Conservation (phyloP, 1,139 yeast genomes). For the Saccharomyces hybrid region DNA sequence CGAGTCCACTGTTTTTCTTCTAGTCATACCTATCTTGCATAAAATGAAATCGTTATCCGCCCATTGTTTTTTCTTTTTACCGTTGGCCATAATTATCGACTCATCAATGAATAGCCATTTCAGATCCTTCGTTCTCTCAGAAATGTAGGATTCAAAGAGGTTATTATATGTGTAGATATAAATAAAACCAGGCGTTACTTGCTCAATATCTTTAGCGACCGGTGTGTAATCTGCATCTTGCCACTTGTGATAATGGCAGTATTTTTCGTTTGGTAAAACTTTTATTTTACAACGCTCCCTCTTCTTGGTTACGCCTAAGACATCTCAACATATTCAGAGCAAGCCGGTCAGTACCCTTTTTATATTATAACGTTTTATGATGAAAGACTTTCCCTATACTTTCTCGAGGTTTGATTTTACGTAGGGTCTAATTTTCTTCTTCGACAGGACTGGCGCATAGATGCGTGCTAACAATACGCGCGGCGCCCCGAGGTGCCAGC, state of each 20-base stretch:
- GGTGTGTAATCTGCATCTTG: conserved; percentile 10
- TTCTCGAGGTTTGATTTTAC: background rate
- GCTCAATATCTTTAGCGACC: background rate
- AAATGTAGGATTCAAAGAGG: conserved; percentile 18
- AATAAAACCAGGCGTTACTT: conserved; percentile 20
- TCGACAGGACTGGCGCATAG: background rate
- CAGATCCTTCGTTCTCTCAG: conserved; percentile 7
- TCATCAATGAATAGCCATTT: conserved; percentile 26
- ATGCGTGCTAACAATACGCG: no score
- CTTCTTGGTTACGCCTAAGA: conserved; percentile 26
- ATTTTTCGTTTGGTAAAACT: conserved; percentile 4
- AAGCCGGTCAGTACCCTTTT: no score
- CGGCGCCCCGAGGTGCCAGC: no score
- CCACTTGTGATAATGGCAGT: conserved; percentile 16
- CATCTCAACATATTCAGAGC: conserved; percentile 9
- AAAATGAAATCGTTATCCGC: conserved; percentile 16
- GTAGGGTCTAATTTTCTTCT: no score
- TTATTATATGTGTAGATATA: conserved; percentile 27
- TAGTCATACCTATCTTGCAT: conserved; percentile 30
- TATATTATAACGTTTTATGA: no score
- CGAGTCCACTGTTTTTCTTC: conserved; percentile 17
- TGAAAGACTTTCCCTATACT: no score
- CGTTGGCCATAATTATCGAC: conserved; percentile 13
- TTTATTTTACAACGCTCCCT: conserved; percentile 19
- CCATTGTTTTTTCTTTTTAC: conserved; percentile 16